Conservation (phyloP, 1,284 basidiomycete genomes). For the Cryptococcus neoformans region DNA sequence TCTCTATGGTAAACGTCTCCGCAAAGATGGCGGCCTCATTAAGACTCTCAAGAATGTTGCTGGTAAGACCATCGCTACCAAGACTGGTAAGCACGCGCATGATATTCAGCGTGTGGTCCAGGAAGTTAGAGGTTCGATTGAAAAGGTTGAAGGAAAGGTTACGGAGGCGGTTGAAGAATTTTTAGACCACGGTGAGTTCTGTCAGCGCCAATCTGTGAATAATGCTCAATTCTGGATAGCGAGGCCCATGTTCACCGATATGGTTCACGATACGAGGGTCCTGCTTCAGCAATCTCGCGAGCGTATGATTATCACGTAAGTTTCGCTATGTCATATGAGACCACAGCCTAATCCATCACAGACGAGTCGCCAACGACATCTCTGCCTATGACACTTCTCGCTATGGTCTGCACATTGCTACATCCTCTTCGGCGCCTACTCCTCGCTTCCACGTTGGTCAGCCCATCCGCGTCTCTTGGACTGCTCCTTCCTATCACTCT, state of each 20-base stretch:
- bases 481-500: slow-evolving; percentile 80
- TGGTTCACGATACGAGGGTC: slow-evolving; percentile 87
- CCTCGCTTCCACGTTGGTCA: slow-evolving; percentile 83
- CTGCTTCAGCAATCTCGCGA: slow-evolving; percentile 88
- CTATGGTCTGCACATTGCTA: slow-evolving; percentile 66
- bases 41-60: slow-evolving; percentile 94
- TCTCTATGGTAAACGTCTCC: slow-evolving; percentile 85
- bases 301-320: slow-evolving; percentile 80
- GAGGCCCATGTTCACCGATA: slow-evolving; percentile 65
- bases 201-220: slow-evolving; percentile 29
- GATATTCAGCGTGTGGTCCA: slow-evolving; percentile 75
- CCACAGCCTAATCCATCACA: slow-evolving; percentile 39
- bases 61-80: slow-evolving; percentile 60
- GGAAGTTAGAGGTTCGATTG: slow-evolving; percentile 89
- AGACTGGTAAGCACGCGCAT: slow-evolving; percentile 61
- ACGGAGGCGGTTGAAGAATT: slow-evolving; percentile 89
- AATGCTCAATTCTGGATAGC: slow-evolving; percentile 40
- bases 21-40: slow-evolving; percentile 93
- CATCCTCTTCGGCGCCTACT: slow-evolving; percentile 41
- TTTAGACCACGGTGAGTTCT: slow-evolving; percentile 64
- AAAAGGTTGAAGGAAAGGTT: slow-evolving; percentile 92
- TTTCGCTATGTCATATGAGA: slow-evolving; percentile 9
- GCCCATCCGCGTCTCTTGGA: slow-evolving; percentile 81
- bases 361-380: slow-evolving; percentile 76
- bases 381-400: slow-evolving; percentile 72